phyloP scores from a whole-genome alignment of 306 rosid species.

The Casuarina cunninghamiana region DNA sequence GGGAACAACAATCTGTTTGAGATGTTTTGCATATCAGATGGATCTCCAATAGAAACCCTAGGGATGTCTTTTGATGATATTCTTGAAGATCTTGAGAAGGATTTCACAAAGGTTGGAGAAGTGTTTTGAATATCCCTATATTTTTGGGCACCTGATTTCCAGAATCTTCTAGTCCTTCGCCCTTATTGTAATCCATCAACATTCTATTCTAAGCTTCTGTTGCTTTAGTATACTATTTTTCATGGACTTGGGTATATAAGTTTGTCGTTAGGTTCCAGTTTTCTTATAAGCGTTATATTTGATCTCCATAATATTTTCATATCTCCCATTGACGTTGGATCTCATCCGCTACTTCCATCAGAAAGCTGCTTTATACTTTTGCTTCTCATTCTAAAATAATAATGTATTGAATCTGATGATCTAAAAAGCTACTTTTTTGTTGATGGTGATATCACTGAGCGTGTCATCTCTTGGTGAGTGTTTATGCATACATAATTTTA shows the following conservation, averaged over 20 bases:
- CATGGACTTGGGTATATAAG: background rate
- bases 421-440: background rate
- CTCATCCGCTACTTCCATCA: background rate
- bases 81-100: too few species aligned
- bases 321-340: background rate
- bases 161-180: too few species aligned
- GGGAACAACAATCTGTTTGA: background rate
- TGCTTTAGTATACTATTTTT: background rate
- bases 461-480: background rate
- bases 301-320: too few species aligned
- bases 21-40: background rate
- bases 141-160: background rate
- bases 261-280: background rate
- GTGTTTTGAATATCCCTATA: background rate
- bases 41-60: too few species aligned
- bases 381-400: background rate
- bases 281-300: background rate
- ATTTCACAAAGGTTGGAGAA: too few species aligned
- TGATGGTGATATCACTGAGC: background rate
- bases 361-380: background rate
- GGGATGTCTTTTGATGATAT: too few species aligned
- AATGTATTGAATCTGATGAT: background rate
- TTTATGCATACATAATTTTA: background rate
- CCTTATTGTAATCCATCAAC: background rate
- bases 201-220: background rate